A percentile compares a stretch with the other conserved stretches of the same genome.
Evolutionary conservation across 1,284 basidiomycete species (phyloP).

Genomic region (Peniophora sp.): DNA sequence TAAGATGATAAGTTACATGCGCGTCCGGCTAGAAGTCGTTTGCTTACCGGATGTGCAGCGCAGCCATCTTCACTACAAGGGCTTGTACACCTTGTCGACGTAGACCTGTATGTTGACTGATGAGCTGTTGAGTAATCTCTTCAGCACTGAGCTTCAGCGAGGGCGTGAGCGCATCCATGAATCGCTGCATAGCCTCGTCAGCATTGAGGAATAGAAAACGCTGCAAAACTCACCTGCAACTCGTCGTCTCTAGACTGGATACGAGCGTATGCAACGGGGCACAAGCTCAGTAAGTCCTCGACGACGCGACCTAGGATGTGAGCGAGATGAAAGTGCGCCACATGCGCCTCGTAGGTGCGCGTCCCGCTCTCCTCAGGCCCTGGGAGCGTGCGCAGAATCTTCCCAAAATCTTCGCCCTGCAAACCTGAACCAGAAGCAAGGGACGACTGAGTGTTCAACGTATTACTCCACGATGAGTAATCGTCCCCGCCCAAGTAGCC

Average conservation of each 20-base stretch:
- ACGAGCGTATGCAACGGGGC: conserved; percentile 63
- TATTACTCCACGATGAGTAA: no score
- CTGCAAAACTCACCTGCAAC: conserved; percentile 26
- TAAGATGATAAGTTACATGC: no score
- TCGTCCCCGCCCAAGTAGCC: no score
- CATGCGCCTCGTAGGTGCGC: conserved; percentile 59
- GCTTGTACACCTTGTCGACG: conserved; percentile 68
- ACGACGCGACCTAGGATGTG: conserved; percentile 74
- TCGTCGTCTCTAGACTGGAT: conserved; percentile 64
- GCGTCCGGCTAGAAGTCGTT: no score
- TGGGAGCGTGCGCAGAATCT: conserved; percentile 27
- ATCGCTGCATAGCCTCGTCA: no score
- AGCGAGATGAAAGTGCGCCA: conserved; percentile 65
- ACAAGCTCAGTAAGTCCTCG: conserved; percentile 72
- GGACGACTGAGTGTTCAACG: no score
- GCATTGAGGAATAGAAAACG: no score
- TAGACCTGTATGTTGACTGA: conserved; percentile 28
- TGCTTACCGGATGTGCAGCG: conserved; percentile 70
- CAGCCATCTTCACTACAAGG: conserved; percentile 66
- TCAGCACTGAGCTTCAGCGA: conserved; percentile 58
- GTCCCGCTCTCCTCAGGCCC: conserved; percentile 45
- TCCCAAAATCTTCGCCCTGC: no score
- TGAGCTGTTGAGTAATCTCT: no score
- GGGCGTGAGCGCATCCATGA: conserved; percentile 52
- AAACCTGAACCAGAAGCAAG: no score